Evolutionary conservation across 192 early-diverging fungal genomes (phyloP).

Genomic region (Helicostylum pulchrum): DNA sequence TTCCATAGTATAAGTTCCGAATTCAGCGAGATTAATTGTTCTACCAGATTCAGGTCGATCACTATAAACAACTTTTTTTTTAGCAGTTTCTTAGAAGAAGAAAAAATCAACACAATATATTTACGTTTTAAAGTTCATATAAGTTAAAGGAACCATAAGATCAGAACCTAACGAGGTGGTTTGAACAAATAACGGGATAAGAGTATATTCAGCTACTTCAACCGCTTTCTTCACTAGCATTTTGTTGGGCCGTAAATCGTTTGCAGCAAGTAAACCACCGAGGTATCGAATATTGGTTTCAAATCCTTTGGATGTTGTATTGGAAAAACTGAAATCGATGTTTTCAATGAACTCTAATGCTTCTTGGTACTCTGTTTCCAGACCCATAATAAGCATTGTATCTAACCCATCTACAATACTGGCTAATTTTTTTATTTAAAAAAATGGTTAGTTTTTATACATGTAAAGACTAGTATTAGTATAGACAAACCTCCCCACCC

Average conservation of each 20-base stretch:
- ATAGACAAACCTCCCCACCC: constrained; percentile 45
- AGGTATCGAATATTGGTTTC: constrained; percentile 78
- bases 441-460: not conserved
- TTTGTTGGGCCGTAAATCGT: constrained; percentile 71
- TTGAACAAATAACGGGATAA: constrained; percentile 29
- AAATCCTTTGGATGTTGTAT: constrained; percentile 59
- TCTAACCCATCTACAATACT: constrained; percentile 86
- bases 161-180: constrained; percentile 66
- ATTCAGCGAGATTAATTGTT: constrained; percentile 49
- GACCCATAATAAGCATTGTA: constrained; percentile 80
- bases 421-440: constrained; percentile 19
- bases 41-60: no score
- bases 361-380: constrained; percentile 33
- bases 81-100: no score
- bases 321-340: constrained; percentile 48
- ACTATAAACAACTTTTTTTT: no score
- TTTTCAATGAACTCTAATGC: constrained; percentile 8
- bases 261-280: constrained; percentile 77
- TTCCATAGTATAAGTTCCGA: constrained; percentile 70
- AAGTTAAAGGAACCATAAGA: constrained; percentile 58
- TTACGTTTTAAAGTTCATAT: constrained; percentile 47
- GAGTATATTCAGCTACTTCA: constrained; percentile 50
- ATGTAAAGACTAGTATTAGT: not conserved
- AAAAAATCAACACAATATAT: not conserved
- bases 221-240: constrained; percentile 65